Evolutionary conservation across 805 yeast species (phyloP).

Genomic region (Priceomyces melissophilus): DNA sequence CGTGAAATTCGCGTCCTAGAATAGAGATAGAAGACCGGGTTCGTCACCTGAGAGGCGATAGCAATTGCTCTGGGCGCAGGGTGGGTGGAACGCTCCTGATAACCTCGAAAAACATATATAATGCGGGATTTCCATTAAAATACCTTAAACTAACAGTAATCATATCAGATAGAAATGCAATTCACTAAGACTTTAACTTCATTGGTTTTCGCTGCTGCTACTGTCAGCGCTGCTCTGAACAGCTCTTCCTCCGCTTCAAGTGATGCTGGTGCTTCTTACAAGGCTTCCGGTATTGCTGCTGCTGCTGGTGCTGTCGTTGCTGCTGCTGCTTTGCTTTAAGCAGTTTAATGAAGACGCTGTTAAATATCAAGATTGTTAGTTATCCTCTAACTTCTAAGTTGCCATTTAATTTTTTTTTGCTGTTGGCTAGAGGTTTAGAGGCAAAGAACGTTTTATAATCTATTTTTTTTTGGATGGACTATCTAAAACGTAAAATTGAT

Average conservation of each 20-base stretch:
- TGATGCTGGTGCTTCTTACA: slow-evolving; percentile 8
- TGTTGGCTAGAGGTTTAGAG: too few relatives aligned
- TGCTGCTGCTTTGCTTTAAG: slow-evolving; percentile 14
- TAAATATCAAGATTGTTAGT: not conserved
- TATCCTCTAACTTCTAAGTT: not conserved
- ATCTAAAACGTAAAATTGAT: not conserved
- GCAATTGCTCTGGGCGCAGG: too few relatives aligned
- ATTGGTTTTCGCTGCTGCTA: slow-evolving; percentile 8
- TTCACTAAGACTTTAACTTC: slow-evolving; percentile 7
- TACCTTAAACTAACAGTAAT: not conserved
- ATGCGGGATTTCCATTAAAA: not conserved
- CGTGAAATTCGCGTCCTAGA: too few relatives aligned
- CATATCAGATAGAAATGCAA: slow-evolving; percentile 8
- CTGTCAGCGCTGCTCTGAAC: slow-evolving; percentile 10
- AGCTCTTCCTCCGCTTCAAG: slow-evolving; percentile 7
- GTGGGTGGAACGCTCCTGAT: too few relatives aligned
- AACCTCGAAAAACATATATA: not conserved
- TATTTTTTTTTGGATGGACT: too few relatives aligned
- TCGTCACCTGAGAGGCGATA: too few relatives aligned
- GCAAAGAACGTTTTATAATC: too few relatives aligned
- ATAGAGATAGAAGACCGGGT: too few relatives aligned
- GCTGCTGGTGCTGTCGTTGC: slow-evolving; percentile 15
- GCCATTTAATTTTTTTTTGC: not conserved
- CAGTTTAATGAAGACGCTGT: not conserved
- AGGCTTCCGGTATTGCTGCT: slow-evolving; percentile 10